Conservation (phyloP, 169 alveolate species). For the Besnoitia besnoiti region DNA sequence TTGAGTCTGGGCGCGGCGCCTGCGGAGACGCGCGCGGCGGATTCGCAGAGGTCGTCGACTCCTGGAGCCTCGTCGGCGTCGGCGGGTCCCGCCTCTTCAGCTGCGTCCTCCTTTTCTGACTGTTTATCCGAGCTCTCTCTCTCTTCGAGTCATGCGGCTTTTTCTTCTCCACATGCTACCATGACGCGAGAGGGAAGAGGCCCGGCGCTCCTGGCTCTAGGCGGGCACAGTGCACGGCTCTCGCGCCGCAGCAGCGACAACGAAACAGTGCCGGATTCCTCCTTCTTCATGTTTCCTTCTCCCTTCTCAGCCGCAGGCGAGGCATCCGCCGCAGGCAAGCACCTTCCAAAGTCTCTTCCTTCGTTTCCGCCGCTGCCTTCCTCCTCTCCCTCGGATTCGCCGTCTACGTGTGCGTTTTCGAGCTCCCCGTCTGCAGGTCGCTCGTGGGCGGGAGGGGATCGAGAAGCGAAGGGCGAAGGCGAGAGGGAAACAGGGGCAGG, state of each 20-base stretch:
- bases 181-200: background rate
- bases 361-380: background rate
- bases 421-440: background rate
- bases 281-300: background rate
- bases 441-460: background rate
- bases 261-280: background rate
- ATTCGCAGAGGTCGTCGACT: no score
- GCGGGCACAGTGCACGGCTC: background rate
- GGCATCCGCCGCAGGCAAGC: background rate
- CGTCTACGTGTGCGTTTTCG: no score
- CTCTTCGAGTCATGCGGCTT: no score
- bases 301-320: background rate
- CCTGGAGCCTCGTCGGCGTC: no score
- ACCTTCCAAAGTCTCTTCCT: background rate
- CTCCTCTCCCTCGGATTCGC: background rate
- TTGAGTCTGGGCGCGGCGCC: no score
- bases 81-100: no score
- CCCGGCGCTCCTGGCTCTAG: background rate
- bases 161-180: background rate
- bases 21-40: no score
- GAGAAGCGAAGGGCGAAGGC: background rate
- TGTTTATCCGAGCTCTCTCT: background rate
- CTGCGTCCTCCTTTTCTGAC: no score
- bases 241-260: background rate
- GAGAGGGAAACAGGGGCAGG: background rate